A percentile compares a stretch with the other conserved stretches of the same genome.
phyloP scores from a whole-genome alignment of 805 yeast genomes.

The Clavispora vitiphila region DNA sequence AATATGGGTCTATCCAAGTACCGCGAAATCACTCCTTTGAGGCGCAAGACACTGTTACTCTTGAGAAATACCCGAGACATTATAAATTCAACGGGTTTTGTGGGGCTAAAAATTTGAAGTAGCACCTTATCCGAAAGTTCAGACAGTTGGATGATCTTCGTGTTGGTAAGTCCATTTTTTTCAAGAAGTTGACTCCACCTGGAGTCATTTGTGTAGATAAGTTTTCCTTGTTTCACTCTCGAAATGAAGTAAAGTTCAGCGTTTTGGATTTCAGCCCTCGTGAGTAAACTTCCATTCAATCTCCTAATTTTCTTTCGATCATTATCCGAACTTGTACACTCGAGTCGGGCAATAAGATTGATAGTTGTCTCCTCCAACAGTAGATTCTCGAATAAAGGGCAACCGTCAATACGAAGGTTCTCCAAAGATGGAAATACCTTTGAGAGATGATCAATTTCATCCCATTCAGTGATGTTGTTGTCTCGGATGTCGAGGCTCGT shows the following conservation, averaged over 20 bases:
- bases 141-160: too few relatives aligned
- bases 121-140: not conserved
- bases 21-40: conserved; percentile 30
- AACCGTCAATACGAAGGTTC: conserved; percentile 46
- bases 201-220: conserved; percentile 12
- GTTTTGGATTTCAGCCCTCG: conserved; percentile 45
- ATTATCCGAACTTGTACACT: conserved; percentile 12
- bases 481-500: conserved; percentile 44
- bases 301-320: conserved; percentile 6
- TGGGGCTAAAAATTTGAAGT: not conserved
- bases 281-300: conserved; percentile 57
- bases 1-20: conserved; percentile 16
- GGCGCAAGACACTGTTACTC: conserved; percentile 24
- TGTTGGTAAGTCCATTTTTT: conserved; percentile 26
- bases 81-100: conserved; percentile 1
- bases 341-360: conserved; percentile 43
- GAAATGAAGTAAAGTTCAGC: conserved; percentile 67
- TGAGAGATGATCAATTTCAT: conserved; percentile 40
- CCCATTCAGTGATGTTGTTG: conserved; percentile 47
- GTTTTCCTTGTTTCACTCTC: conserved; percentile 33
- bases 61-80: conserved; percentile 18
- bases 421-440: conserved; percentile 36
- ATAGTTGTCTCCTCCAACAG: conserved; percentile 29
- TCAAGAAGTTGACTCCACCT: conserved; percentile 42
- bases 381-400: conserved; percentile 42